These are phyloP conservation scores for Malus asiatica DNA, from an alignment of 306 rosid species.

Conservation along the genomic window DNA sequence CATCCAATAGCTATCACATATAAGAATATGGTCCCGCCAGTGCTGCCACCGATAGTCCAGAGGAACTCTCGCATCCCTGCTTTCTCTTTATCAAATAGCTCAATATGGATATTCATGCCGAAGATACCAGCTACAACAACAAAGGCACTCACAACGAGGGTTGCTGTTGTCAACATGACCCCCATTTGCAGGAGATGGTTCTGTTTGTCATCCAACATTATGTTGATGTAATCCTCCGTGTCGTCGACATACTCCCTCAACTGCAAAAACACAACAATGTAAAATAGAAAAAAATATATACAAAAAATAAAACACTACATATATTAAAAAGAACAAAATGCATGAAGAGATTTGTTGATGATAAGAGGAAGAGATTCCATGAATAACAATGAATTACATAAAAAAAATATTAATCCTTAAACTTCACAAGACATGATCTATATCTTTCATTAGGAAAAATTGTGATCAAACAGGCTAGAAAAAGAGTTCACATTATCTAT, in stretches of 20 bases:
- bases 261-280: slow-evolving; percentile 27
- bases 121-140: slow-evolving; percentile 91
- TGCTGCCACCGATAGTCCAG: slow-evolving; percentile 59
- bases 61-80: slow-evolving; percentile 54
- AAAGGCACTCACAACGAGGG: slow-evolving; percentile 77
- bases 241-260: slow-evolving; percentile 95
- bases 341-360: not conserved
- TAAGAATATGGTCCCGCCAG: slow-evolving; percentile 33
- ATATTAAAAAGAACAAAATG: not conserved
- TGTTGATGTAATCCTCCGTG: slow-evolving; percentile 97
- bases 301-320: not conserved
- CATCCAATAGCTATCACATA: slow-evolving; percentile 56
- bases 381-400: not conserved
- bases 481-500: too few relatives aligned
- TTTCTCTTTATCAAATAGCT: slow-evolving; percentile 23
- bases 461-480: too few relatives aligned
- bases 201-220: slow-evolving; percentile 99
- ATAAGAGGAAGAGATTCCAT: not conserved
- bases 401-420: not conserved
- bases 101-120: slow-evolving; percentile 83
- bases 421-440: too few relatives aligned
- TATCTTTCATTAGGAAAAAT: too few relatives aligned
- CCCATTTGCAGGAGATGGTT: slow-evolving; percentile 98
- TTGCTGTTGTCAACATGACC: slow-evolving; percentile 93
- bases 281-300: not conserved